Evolutionary conservation across 2,329 filamentous ascomycete genomes (phyloP).

Genomic region (Microsporum canis): DNA sequence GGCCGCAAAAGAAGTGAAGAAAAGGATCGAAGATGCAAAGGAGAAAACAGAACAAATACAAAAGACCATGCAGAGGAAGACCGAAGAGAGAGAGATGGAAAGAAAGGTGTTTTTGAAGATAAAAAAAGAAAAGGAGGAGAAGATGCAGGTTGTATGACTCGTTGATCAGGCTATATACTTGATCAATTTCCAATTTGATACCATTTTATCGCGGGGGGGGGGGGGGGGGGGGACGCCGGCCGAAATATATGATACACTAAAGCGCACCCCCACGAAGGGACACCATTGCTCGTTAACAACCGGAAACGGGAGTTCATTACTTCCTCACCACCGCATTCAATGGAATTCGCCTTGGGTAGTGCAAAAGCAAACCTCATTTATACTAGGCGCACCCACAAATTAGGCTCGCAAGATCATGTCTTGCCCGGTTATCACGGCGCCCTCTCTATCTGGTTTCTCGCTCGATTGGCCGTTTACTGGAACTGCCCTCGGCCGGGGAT

Average conservation of each 20-base stretch:
- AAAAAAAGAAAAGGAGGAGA: constrained; percentile 27
- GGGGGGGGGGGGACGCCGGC: neutral
- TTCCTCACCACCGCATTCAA: neutral
- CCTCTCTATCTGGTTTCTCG: neutral
- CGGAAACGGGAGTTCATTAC: neutral
- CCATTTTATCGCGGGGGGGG: neutral
- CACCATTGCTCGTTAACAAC: neutral
- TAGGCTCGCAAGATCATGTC: neutral
- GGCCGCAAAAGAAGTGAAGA: constrained; percentile 28
- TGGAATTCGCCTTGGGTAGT: neutral
- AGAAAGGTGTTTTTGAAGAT: constrained; percentile 34
- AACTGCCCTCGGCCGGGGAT: neutral
- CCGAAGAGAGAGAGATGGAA: constrained; percentile 33
- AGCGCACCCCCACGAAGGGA: neutral
- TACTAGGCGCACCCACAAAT: neutral
- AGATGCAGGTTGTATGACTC: constrained; percentile 1
- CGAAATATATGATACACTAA: neutral
- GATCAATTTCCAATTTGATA: neutral
- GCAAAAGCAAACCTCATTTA: neutral
- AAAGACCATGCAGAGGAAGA: constrained; percentile 33
- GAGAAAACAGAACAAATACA: constrained; percentile 31
- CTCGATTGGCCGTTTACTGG: neutral
- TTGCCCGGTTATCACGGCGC: no score
- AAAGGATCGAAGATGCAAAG: constrained; percentile 27
- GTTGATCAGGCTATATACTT: neutral